Evolutionary conservation across 306 rosid species (phyloP).

Genomic region (Cucurbita ficifolia): DNA sequence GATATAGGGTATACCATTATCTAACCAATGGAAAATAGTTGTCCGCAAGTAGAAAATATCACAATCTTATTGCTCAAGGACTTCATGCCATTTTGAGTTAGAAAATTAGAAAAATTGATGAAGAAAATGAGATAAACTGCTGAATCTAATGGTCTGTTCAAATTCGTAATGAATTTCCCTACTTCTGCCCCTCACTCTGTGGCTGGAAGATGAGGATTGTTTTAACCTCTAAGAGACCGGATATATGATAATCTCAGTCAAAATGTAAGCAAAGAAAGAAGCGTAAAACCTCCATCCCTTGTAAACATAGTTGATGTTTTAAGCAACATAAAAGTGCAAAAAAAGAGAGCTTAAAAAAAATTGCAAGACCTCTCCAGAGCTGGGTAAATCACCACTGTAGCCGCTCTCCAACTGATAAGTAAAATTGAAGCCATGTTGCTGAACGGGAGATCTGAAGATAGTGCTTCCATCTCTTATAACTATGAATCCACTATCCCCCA

Average conservation of each 20-base stretch:
- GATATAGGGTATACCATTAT: background rate
- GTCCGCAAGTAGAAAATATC: background rate
- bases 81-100: background rate
- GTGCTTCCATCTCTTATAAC: slow-evolving; percentile 76
- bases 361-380: slow-evolving; percentile 69
- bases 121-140: background rate
- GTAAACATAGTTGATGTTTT: background rate
- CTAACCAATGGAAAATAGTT: background rate
- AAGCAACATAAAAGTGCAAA: background rate
- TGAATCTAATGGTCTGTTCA: background rate
- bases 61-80: background rate
- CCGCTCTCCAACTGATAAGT: slow-evolving; percentile 83
- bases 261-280: background rate
- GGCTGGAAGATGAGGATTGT: background rate
- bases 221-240: background rate
- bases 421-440: slow-evolving; percentile 80
- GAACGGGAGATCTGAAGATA: slow-evolving; percentile 66
- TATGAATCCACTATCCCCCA: slow-evolving; percentile 89
- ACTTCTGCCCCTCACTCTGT: background rate
- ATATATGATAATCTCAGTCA: background rate
- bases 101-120: background rate
- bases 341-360: background rate
- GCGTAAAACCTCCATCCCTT: background rate
- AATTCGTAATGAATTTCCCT: background rate
- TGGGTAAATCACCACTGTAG: slow-evolving; percentile 59